Conservation (phyloP, 768 basidiomycete species). For the Favolaschia claudopus region DNA sequence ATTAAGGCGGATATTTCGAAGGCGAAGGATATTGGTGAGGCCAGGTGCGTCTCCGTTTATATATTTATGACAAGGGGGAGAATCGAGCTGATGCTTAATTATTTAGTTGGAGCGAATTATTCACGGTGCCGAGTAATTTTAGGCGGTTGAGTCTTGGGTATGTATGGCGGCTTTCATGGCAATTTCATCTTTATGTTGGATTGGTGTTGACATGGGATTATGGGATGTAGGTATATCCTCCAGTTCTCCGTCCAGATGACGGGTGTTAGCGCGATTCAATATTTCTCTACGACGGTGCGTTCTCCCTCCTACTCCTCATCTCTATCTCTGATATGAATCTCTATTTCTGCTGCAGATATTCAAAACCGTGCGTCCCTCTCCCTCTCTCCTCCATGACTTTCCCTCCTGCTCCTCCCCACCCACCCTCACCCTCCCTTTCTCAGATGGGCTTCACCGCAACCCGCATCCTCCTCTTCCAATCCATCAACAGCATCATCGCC, state of each 20-base stretch:
- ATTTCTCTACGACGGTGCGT: constrained; percentile 54
- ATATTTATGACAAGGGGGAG: background rate
- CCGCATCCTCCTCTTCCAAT: constrained; percentile 58
- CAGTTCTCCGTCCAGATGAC: constrained; percentile 71
- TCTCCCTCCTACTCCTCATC: background rate
- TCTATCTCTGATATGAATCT: background rate
- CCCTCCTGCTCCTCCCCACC: background rate
- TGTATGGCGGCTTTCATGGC: no score
- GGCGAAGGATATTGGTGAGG: constrained; percentile 45
- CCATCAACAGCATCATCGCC: constrained; percentile 61
- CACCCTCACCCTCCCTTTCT: background rate
- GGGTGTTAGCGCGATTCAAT: constrained; percentile 62
- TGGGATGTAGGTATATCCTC: constrained; percentile 40
- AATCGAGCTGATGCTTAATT: background rate
- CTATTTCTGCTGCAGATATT: constrained; percentile 38
- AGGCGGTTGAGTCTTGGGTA: constrained; percentile 53
- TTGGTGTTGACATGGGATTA: constrained; percentile 23
- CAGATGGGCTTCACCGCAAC: constrained; percentile 54
- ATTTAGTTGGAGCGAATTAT: constrained; percentile 47
- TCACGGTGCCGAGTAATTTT: constrained; percentile 52
- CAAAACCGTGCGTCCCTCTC: constrained; percentile 39
- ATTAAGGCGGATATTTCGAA: constrained; percentile 48
- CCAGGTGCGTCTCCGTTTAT: constrained; percentile 38
- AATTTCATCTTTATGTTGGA: constrained; percentile 18
- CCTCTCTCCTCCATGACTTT: no score